Evolutionary conservation across 257 asterid species (phyloP).

Genomic region (Solanum sitiens): DNA sequence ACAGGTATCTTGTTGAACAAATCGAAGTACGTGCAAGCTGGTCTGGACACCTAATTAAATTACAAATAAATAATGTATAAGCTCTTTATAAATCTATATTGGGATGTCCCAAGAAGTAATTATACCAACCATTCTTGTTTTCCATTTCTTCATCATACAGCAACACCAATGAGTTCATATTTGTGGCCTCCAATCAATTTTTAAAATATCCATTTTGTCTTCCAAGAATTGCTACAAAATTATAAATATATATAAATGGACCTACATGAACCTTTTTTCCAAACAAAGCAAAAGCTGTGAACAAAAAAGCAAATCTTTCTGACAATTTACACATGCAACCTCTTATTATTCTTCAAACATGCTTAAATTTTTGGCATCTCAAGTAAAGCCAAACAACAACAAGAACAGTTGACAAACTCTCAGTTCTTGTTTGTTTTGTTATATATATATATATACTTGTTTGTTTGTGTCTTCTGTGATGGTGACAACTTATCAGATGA

Average conservation of each 20-base stretch:
- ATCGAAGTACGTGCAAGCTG: accelerated
- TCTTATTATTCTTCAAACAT: background rate
- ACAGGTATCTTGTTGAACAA: accelerated
- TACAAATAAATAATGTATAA: background rate
- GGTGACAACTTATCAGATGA: constrained; percentile 29
- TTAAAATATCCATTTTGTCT: background rate
- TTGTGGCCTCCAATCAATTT: background rate
- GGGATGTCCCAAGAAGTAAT: background rate
- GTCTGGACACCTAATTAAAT: background rate
- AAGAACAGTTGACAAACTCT: background rate
- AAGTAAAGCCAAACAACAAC: background rate
- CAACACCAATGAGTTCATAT: background rate
- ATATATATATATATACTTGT: background rate
- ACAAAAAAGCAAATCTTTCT: background rate
- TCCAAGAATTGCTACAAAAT: background rate
- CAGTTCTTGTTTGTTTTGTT: background rate
- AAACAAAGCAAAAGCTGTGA: background rate
- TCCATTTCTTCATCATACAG: background rate
- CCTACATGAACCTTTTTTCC: background rate
- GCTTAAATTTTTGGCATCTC: background rate
- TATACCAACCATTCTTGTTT: background rate
- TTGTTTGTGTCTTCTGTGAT: constrained; percentile 1
- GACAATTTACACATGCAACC: background rate
- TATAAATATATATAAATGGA: background rate
- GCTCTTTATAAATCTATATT: background rate